Conservation (phyloP, 768 basidiomycete species). For the Auricularia cornea region DNA sequence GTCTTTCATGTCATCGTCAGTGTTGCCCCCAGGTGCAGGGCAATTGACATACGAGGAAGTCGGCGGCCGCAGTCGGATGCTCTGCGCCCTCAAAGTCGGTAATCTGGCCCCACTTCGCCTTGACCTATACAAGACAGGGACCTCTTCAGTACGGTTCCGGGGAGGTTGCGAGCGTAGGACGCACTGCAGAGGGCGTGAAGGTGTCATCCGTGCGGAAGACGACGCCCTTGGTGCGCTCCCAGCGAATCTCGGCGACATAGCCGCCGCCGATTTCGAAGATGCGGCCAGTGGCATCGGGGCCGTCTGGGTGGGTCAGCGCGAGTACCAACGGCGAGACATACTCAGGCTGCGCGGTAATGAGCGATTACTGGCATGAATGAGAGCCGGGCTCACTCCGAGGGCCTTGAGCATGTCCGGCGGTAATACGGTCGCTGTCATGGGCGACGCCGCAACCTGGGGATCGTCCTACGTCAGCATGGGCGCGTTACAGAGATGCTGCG, state of each 20-base stretch:
- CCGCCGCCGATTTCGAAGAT: slow-evolving; percentile 93
- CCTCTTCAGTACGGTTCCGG: too few species aligned
- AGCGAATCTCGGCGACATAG: slow-evolving; percentile 83
- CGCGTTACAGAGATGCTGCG: background rate
- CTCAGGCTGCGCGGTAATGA: slow-evolving; percentile 49
- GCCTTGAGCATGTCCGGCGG: slow-evolving; percentile 90
- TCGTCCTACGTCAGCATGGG: background rate
- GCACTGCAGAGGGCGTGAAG: slow-evolving; percentile 86
- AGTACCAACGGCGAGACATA: slow-evolving; percentile 89
- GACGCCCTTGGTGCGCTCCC: slow-evolving; percentile 82
- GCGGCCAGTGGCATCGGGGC: slow-evolving; percentile 67
- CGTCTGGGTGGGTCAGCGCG: slow-evolving; percentile 79
- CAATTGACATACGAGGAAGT: slow-evolving; percentile 10
- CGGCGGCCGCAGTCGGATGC: background rate
- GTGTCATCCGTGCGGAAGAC: slow-evolving; percentile 83
- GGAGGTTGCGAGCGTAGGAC: too few species aligned
- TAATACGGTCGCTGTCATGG: slow-evolving; percentile 94
- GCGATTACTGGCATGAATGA: too few species aligned
- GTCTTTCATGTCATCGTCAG: too few species aligned
- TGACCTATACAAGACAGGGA: slow-evolving; percentile 44
- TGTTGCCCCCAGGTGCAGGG: too few species aligned
- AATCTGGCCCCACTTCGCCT: slow-evolving; percentile 73
- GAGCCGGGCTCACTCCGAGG: slow-evolving; percentile 45
- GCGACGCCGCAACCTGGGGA: slow-evolving; percentile 80
- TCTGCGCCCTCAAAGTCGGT: slow-evolving; percentile 59